Evolutionary conservation across 306 rosid species (phyloP), one percentile per base, ranked within the genome.

Genomic region (Medicago lupulina): DNA sequence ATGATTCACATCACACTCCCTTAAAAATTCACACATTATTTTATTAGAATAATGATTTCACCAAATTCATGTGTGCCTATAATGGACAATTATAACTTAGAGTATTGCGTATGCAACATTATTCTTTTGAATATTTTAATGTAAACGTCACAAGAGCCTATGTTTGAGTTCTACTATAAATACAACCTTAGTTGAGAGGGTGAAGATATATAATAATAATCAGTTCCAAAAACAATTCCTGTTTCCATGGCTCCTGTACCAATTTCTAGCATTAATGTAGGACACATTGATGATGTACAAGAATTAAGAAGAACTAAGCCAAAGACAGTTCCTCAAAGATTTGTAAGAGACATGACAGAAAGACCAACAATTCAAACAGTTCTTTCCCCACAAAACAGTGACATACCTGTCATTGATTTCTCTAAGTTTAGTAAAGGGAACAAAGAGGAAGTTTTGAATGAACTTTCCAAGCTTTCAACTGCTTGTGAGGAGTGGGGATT

Each of bases 401-500:
- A 80, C 83, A 87, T 96, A 84, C 99, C 99, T 46, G 64, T 92
- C 63, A 82, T 96, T 70, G 88, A 92, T 79, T 80, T 90, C 86
- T 86, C 87, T 39, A 85, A 87, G 75, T 93, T 96, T 74, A 63
- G 65, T 12, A 79, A 68, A 44, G 91, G 92, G 61, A 82, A 59
- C 83, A 79, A 36, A 70, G 89, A 89, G 43, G 92, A 88, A 71
- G 5, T 71, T 40, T 68, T 66, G 58, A 49, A 0, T 71, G 90
- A 95, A 75, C 53, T 88, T 63, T 58, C 70, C 73, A 83, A 82
- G 41, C 97, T 96, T 79, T 76, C 88, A 17, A 68, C 82, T 49
- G 96, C 99, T 57, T 90, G 98, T 73, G 81, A 89, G 54, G 85
- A 92, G 58, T 96, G 94, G 98, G 99, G 98, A 57, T 96, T 96